Base-by-base conservation (phyloP, 768 basidiomycete genomes). In the Mycena rosella region DNA sequence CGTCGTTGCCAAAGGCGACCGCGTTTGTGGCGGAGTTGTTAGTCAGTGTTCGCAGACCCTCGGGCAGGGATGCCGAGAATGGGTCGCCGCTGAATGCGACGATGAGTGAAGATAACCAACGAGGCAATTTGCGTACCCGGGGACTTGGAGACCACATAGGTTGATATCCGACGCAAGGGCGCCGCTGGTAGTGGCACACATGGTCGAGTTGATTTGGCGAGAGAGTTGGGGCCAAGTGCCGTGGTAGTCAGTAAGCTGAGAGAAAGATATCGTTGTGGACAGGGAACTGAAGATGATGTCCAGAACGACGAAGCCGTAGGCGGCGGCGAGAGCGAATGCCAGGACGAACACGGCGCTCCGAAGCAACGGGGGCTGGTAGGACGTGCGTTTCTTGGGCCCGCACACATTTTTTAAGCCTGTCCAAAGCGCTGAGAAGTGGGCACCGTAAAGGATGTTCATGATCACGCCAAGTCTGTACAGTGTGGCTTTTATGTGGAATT, bases 1-100 rank as follows among this genome's bases (percentile, higher is more conserved):
- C 58, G 34, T 71, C 66, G 38, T 64, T 45, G 13, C 47, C 57
- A 30, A 64, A 64, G 15, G 66, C 70, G 29, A 71, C 62, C 0
- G 70, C 57, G 34, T 71, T 71, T 2, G 36, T 36, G 48, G 26
- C 66, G 32, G 69, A 67, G 54, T 63, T 67, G 58, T 71, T 67
- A 38, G 57, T 67, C 5, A 71, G 58, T 18, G 70, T 64, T 8
- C 38, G 29, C 38, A 71, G 32, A 11, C 48, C 70, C n/a, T 71
- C 65, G 24, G 70, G 70, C 3, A 64, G 53, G 17, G 66, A 67
- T 5, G 4, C 32, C 5, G 57, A 24, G 48, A 67, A 67, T 3
- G 57, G 42, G 38, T 38, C 52, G 42, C 17, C 2, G 29, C 3
- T 53, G 61, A 17, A 13, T 22, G 18, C 14, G n/a, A 51, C 30